Evolutionary conservation across 352 stramenopile species (phyloP), one percentile per base, ranked within the genome.

Genomic region (Plasmopara halstedii): DNA sequence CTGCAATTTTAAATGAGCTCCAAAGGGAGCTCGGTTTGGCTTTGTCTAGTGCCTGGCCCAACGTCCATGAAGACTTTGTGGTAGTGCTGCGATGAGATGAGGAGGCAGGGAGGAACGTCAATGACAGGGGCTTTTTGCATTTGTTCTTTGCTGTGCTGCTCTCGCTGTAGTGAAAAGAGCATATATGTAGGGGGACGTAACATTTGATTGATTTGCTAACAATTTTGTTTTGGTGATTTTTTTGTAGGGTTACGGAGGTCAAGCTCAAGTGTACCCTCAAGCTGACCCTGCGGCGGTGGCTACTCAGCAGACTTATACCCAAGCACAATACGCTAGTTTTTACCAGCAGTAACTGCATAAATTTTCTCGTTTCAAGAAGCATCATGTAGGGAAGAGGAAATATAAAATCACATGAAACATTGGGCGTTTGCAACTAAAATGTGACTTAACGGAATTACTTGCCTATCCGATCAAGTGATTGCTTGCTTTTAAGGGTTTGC

Each of bases 401-500:
- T 18, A n/a, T n/a, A n/a, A n/a, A n/a, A n/a, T n/a, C n/a, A n/a
- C n/a, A n/a, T n/a, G n/a, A n/a, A n/a, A n/a, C n/a, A n/a, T n/a
- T n/a, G n/a, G n/a, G n/a, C n/a, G n/a, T n/a, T n/a, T n/a, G n/a
- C n/a, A n/a, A n/a, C n/a, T n/a, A n/a, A n/a, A n/a, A n/a, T n/a
- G n/a, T n/a, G n/a, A n/a, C n/a, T n/a, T n/a, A n/a, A n/a, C n/a
- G n/a, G n/a, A n/a, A n/a, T 43, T 58, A 83, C 50, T 85, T 88
- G 27, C 76, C 70, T 13, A 85, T 56, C 58, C 85, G 58, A 60
- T 87, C 73, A 36, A 87, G 55, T 23, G 78, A 73, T 47, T 92
- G 81, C 49, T 92, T 92, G 59, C 69, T 86, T 54, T 90, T 92
- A 11, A 92, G 77, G 20, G 78, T 85, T 62, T 88, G 81, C 23